phyloP scores from a whole-genome alignment of 2,329 filamentous ascomycete species.

The Fonsecaea monophora region DNA sequence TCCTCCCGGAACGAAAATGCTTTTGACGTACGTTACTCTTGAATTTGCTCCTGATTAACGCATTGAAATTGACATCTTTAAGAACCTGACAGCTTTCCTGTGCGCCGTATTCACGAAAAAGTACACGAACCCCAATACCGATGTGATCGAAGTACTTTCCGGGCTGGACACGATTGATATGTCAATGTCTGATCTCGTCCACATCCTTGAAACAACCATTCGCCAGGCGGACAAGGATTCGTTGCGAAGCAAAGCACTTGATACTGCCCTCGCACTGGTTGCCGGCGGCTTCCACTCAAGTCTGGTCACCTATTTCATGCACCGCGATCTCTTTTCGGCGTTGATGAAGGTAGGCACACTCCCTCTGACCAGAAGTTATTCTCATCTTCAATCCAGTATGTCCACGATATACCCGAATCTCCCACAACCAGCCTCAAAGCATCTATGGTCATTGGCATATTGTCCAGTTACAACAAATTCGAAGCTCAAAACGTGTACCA shows the following conservation, averaged over 20 bases:
- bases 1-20: slow-evolving; percentile 76
- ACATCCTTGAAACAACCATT: slow-evolving; percentile 80
- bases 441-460: slow-evolving; percentile 80
- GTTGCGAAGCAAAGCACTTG: slow-evolving; percentile 78
- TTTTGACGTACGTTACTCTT: slow-evolving; percentile 70
- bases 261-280: slow-evolving; percentile 80
- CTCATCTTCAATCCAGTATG: slow-evolving; percentile 34
- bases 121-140: slow-evolving; percentile 93
- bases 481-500: slow-evolving; percentile 98
- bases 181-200: slow-evolving; percentile 87
- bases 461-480: slow-evolving; percentile 99
- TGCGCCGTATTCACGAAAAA: slow-evolving; percentile 82
- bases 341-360: slow-evolving; percentile 78
- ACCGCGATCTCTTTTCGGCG: slow-evolving; percentile 90
- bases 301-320: slow-evolving; percentile 91
- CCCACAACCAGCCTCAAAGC: slow-evolving; percentile 67
- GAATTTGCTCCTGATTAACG: not conserved
- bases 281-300: slow-evolving; percentile 97
- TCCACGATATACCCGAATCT: slow-evolving; percentile 64
- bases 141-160: slow-evolving; percentile 87
- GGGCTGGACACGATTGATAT: slow-evolving; percentile 87
- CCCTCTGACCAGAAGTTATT: not conserved
- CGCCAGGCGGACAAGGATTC: slow-evolving; percentile 75
- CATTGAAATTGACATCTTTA: slow-evolving; percentile 50
- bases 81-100: slow-evolving; percentile 92